Evolutionary conservation across 371 early-diverging fungal species (phyloP).

Genomic region (Entomophthora muscae): DNA sequence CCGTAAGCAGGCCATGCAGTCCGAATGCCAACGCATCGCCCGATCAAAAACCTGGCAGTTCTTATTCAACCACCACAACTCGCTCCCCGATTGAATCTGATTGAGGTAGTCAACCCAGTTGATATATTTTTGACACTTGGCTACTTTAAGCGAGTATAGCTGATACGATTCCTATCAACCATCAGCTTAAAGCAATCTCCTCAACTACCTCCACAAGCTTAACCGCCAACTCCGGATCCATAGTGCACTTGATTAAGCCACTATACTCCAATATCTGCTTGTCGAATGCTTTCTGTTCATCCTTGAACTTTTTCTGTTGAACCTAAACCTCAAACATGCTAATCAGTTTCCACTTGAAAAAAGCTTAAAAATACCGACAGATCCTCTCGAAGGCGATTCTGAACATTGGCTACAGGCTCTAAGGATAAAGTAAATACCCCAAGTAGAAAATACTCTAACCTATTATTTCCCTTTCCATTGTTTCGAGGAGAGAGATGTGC

Average conservation of each 20-base stretch:
- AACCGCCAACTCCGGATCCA: not conserved
- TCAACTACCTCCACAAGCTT: not conserved
- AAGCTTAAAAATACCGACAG: not conserved
- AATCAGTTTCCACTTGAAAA: not conserved
- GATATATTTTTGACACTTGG: not conserved
- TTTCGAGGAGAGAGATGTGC: not conserved
- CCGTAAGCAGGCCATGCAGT: not conserved
- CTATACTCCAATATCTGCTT: not conserved
- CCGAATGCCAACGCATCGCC: not conserved
- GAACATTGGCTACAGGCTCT: not conserved
- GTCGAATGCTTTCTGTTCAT: not conserved
- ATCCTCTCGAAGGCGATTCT: not conserved
- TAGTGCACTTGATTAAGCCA: not conserved
- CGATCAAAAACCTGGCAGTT: not conserved
- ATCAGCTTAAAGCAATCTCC: not conserved
- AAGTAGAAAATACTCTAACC: not conserved
- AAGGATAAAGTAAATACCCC: not conserved
- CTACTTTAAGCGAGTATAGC: not conserved
- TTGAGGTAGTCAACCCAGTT: slow-evolving; percentile 5
- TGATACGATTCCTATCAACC: not conserved
- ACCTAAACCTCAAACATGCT: no score
- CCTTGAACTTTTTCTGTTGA: not conserved
- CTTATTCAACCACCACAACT: slow-evolving; percentile 1
- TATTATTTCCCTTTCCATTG: slow-evolving; percentile 1
- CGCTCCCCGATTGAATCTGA: not conserved